These are phyloP conservation scores for Podila epigama DNA, from an alignment of 192 early-diverging fungal genomes.

Conservation along the genomic window DNA sequence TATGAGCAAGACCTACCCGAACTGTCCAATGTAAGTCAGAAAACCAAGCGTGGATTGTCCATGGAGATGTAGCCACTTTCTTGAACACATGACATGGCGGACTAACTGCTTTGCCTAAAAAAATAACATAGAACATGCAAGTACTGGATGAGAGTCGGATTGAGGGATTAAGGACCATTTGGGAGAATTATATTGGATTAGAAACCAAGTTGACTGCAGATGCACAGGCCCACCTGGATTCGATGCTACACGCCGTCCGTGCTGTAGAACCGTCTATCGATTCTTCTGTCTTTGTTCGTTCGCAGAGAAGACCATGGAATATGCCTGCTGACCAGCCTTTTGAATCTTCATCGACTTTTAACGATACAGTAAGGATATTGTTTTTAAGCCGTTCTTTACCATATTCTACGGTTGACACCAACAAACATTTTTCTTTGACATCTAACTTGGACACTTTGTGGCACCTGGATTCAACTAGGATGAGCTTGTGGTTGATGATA, in stretches of 20 bases:
- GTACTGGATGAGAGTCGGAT: slow-evolving; percentile 63
- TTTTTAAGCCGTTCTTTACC: background rate
- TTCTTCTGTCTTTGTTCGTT: slow-evolving; percentile 57
- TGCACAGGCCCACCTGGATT: slow-evolving; percentile 39
- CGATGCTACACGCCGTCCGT: slow-evolving; percentile 35
- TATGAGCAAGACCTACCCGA: slow-evolving; percentile 68
- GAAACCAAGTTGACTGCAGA: slow-evolving; percentile 51
- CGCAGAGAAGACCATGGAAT: slow-evolving; percentile 32
- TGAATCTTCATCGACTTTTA: slow-evolving; percentile 33
- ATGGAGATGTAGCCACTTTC: background rate
- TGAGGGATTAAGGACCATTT: slow-evolving; percentile 60
- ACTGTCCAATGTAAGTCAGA: slow-evolving; percentile 60
- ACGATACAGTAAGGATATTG: slow-evolving; percentile 48
- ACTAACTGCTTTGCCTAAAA: no score
- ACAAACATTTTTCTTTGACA: background rate
- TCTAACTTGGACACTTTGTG: no score
- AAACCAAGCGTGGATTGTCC: background rate
- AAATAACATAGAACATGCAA: slow-evolving; percentile 71
- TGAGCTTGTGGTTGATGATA: slow-evolving; percentile 64
- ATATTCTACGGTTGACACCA: background rate
- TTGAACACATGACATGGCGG: no score
- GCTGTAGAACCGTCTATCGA: slow-evolving; percentile 62
- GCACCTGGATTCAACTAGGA: no score
- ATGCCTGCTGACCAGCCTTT: slow-evolving; percentile 40
- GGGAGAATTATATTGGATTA: slow-evolving; percentile 55